These are phyloP conservation scores for Vitis cinerea DNA, from an alignment of 164 flowering plant genomes.

Conservation along the genomic window DNA sequence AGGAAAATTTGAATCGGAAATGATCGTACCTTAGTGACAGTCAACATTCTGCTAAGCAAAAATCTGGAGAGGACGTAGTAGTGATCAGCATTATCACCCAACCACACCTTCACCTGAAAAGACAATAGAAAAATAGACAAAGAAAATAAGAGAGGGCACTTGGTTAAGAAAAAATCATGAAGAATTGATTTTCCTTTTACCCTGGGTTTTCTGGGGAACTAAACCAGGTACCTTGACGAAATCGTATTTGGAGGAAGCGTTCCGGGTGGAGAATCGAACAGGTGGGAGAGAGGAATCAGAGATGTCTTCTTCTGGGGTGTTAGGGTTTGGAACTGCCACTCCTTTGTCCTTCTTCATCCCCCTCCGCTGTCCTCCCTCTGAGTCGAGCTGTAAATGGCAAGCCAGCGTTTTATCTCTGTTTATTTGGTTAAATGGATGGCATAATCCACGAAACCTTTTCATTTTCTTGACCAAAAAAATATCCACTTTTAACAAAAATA, in stretches of 20 bases:
- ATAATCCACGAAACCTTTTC: too few relatives aligned
- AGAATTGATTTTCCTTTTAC: neutral
- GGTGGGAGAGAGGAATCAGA: slow-evolving; percentile 25
- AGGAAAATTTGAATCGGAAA: neutral
- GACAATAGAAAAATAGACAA: neutral
- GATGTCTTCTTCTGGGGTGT: slow-evolving; percentile 5
- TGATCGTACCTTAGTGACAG: slow-evolving; percentile 79
- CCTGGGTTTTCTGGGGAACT: neutral
- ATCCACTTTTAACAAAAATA: too few relatives aligned
- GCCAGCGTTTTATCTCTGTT: too few relatives aligned
- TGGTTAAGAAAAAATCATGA: neutral
- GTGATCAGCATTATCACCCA: slow-evolving; percentile 96
- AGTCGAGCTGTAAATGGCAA: too few relatives aligned
- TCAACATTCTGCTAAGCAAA: slow-evolving; percentile 92
- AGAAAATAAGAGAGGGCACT: neutral
- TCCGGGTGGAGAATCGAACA: slow-evolving; percentile 52
- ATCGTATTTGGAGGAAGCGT: slow-evolving; percentile 93
- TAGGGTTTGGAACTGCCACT: slow-evolving; percentile 19
- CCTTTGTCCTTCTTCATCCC: slow-evolving; percentile 50
- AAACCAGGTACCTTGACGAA: slow-evolving; percentile 77
- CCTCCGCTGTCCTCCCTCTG: neutral
- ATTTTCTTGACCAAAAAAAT: too few relatives aligned
- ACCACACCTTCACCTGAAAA: slow-evolving; percentile 88
- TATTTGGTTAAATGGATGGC: too few relatives aligned
- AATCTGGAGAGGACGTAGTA: slow-evolving; percentile 94